Conservation (phyloP, 768 basidiomycete species). For the Rhodotorula diobovata region DNA sequence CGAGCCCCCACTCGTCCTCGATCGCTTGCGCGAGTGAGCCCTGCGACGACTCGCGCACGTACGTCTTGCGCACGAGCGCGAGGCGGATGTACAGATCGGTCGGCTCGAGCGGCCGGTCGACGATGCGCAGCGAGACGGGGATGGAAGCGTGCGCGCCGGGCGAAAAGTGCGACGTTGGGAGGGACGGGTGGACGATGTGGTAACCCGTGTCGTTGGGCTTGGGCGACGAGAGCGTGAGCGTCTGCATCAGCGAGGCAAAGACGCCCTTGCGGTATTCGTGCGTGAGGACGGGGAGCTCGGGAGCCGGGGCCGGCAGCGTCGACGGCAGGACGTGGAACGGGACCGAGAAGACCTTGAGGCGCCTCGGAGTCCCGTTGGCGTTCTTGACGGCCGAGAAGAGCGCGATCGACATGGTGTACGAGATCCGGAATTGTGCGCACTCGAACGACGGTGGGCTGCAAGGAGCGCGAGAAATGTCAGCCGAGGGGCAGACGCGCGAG, state of each 20-base stretch:
- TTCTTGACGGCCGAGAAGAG: constrained; percentile 39
- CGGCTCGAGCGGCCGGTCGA: constrained; percentile 42
- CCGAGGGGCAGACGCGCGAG: background rate
- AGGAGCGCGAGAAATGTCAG: background rate
- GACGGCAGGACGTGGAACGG: constrained; percentile 44
- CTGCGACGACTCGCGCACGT: constrained; percentile 40
- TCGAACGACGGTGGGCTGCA: constrained; percentile 44
- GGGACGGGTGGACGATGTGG: constrained; percentile 42
- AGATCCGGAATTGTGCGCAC: constrained; percentile 41
- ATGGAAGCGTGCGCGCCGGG: constrained; percentile 38
- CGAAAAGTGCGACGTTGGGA: constrained; percentile 42
- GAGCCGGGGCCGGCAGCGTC: constrained; percentile 39
- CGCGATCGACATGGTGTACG: constrained; percentile 44
- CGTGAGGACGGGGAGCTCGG: constrained; percentile 42
- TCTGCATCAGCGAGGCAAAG: constrained; percentile 39
- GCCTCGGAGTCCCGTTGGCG: constrained; percentile 34
- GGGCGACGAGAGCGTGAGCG: constrained; percentile 37
- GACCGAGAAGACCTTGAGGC: constrained; percentile 42
- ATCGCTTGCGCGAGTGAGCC: constrained; percentile 26
- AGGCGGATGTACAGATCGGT: constrained; percentile 44
- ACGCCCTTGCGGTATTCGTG: constrained; percentile 43
- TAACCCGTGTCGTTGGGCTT: constrained; percentile 38
- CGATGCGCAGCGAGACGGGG: constrained; percentile 42
- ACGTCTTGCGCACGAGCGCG: constrained; percentile 42
- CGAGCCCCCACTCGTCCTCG: constrained; percentile 43